Base-by-base conservation (phyloP, 2,329 filamentous ascomycete genomes). In the Conoideocrella luteorostrata region DNA sequence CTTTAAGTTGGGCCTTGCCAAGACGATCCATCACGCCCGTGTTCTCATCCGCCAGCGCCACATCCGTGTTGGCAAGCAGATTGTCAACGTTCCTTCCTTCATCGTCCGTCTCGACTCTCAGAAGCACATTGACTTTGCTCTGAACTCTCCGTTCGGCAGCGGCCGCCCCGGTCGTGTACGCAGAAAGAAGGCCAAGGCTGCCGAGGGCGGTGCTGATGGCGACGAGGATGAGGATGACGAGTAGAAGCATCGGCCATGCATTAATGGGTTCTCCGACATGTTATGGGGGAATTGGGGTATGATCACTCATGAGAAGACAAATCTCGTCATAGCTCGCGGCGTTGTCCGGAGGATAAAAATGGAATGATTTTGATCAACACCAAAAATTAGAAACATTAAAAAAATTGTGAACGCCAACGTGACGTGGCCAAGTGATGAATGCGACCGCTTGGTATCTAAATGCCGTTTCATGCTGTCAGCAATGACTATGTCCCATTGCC, bases 21-120 rank as follows among this genome's bases (percentile, higher is more conserved):
- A 98, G 88, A 95, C 90, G 53, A 97, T 98, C 77, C 93, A 98
- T 81, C 93, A 98, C 82, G 93, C 93, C 63, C 91, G 93, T 88
- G 93, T 98, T 68, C 84, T 98, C 63, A 98, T 98, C 80, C 89
- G 88, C 72, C 93, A 98, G 82, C 86, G 93, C 69, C 93, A 98
- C 82, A 98, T 98, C 77, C 93, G 90, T 68, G 93, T 98, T 69
- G 93, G 93, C 76, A 98, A 98, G 88, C 93, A 98, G 82, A 97
- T 98, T 70, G 93, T 98, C 82, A 98, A 98, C 76, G 93, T 98
- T 50, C 93, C 93, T 56, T 97, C 91, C 45, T 98, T 95, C 86
- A 86, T 98, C 70, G 93, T 98, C 73, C 93, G 93, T 77, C 88
- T 98, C 67, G 93, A 98, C 81, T 96, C 90, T 64, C 93, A 98